Evolutionary conservation across 257 asterid species (phyloP).

Genomic region (Nicotiana paniculata): DNA sequence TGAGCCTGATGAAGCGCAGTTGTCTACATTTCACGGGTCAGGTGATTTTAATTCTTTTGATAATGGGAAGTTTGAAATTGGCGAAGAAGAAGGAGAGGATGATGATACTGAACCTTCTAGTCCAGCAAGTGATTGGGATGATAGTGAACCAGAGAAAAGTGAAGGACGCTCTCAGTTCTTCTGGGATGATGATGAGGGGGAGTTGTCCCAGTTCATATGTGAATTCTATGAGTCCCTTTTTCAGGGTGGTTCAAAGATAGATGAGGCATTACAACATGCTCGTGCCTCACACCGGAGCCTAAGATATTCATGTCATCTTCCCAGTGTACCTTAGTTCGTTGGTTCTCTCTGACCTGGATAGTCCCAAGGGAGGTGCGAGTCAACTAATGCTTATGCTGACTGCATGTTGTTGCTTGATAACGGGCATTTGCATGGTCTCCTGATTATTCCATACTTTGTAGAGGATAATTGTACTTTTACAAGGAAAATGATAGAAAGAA

Average conservation of each 20-base stretch:
- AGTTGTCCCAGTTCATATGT: slow-evolving; percentile 64
- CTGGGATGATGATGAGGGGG: slow-evolving; percentile 94
- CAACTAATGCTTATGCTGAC: neutral
- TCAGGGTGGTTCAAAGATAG: slow-evolving; percentile 63
- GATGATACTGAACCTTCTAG: slow-evolving; percentile 51
- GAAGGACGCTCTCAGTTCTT: slow-evolving; percentile 38
- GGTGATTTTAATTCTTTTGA: slow-evolving; percentile 66
- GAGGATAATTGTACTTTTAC: neutral
- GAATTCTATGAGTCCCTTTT: slow-evolving; percentile 66
- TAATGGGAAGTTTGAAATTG: slow-evolving; percentile 87
- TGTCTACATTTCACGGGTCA: slow-evolving; percentile 64
- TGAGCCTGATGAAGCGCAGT: slow-evolving; percentile 76
- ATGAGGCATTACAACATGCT: slow-evolving; percentile 52
- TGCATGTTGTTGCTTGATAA: neutral
- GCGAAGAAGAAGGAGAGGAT: slow-evolving; percentile 67
- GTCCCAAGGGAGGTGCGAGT: neutral
- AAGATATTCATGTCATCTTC: slow-evolving; percentile 66
- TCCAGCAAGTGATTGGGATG: slow-evolving; percentile 93
- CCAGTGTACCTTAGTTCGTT: slow-evolving; percentile 1
- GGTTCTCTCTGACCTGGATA: neutral
- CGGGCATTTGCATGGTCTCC: neutral
- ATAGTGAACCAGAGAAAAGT: slow-evolving; percentile 61
- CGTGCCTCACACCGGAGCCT: slow-evolving; percentile 57
- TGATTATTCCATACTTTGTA: slow-evolving; percentile 6
- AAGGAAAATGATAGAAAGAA: neutral